These are phyloP conservation scores for Termitomyces sp. DNA, from an alignment of 768 basidiomycete species.

Conservation along the genomic window DNA sequence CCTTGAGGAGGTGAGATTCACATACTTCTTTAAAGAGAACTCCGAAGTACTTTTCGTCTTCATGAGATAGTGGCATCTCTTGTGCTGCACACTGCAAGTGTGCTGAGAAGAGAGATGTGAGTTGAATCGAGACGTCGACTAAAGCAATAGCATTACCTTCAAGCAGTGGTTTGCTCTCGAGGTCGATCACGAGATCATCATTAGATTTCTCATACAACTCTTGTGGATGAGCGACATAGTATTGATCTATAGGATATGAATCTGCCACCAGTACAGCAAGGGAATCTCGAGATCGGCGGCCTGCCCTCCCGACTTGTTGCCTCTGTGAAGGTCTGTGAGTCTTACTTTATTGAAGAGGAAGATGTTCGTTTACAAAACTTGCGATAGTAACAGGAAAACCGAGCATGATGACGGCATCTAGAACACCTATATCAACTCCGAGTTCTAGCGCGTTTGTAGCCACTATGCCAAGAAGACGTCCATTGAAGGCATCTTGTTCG, in stretches of 20 bases:
- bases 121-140: neutral
- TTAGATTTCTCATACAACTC: slow-evolving; percentile 64
- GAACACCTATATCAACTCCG: slow-evolving; percentile 86
- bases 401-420: slow-evolving; percentile 88
- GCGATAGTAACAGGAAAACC: slow-evolving; percentile 81
- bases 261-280: slow-evolving; percentile 75
- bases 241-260: slow-evolving; percentile 65
- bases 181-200: slow-evolving; percentile 67
- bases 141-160: slow-evolving; percentile 43
- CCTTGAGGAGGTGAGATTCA: slow-evolving; percentile 54
- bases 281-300: slow-evolving; percentile 77
- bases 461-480: slow-evolving; percentile 79
- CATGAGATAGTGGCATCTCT: slow-evolving; percentile 75
- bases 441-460: slow-evolving; percentile 91
- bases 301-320: slow-evolving; percentile 88
- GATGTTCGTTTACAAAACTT: slow-evolving; percentile 59
- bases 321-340: slow-evolving; percentile 41
- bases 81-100: slow-evolving; percentile 87
- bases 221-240: slow-evolving; percentile 69
- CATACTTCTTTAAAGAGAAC: slow-evolving; percentile 58
- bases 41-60: slow-evolving; percentile 76
- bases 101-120: slow-evolving; percentile 32
- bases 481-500: slow-evolving; percentile 84
- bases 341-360: neutral
- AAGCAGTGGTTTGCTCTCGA: slow-evolving; percentile 70